A percentile compares a stretch with the other conserved stretches of the same genome.
Conservation (phyloP, 1,284 basidiomycete species). For the Porodaedalea pini region DNA sequence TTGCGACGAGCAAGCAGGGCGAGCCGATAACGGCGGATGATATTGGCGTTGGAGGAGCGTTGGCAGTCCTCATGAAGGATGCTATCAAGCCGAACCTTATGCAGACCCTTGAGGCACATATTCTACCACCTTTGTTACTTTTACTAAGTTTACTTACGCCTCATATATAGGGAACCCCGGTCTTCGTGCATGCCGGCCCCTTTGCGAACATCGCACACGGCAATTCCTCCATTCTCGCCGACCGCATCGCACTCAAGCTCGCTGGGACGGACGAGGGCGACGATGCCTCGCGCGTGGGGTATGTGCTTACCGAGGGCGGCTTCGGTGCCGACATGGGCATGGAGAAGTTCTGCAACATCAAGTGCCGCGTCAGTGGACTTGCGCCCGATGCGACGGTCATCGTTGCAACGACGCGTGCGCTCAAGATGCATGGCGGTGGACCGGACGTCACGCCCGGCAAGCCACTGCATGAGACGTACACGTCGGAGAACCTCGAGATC, state of each 20-base stretch:
- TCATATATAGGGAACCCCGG: constrained; percentile 89
- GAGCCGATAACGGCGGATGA: constrained; percentile 96
- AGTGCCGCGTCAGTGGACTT: constrained; percentile 92
- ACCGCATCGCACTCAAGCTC: constrained; percentile 93
- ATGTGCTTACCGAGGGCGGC: constrained; percentile 97
- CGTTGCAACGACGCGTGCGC: constrained; percentile 94
- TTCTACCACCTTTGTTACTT: not conserved
- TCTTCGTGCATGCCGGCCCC: constrained; percentile 98
- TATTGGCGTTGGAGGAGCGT: constrained; percentile 91
- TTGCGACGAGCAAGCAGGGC: constrained; percentile 90
- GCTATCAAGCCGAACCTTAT: constrained; percentile 99
- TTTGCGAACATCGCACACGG: constrained; percentile 99
- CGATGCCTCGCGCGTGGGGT: constrained; percentile 75
- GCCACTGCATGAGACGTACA: constrained; percentile 90
- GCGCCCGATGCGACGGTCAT: constrained; percentile 93
- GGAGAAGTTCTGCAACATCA: constrained; percentile 99
- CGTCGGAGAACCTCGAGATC: constrained; percentile 89
- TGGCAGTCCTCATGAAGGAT: constrained; percentile 98
- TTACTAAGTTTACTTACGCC: not conserved
- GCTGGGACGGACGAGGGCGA: constrained; percentile 96
- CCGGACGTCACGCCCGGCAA: constrained; percentile 97
- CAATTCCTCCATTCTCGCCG: constrained; percentile 97
- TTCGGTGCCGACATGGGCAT: constrained; percentile 99
- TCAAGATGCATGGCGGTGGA: constrained; percentile 99
- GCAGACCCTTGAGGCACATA: constrained; percentile 86